Evolutionary conservation across 2,329 filamentous ascomycete genomes (phyloP), one percentile per base, ranked within the genome.

Genomic region (Trichoderma sp.): DNA sequence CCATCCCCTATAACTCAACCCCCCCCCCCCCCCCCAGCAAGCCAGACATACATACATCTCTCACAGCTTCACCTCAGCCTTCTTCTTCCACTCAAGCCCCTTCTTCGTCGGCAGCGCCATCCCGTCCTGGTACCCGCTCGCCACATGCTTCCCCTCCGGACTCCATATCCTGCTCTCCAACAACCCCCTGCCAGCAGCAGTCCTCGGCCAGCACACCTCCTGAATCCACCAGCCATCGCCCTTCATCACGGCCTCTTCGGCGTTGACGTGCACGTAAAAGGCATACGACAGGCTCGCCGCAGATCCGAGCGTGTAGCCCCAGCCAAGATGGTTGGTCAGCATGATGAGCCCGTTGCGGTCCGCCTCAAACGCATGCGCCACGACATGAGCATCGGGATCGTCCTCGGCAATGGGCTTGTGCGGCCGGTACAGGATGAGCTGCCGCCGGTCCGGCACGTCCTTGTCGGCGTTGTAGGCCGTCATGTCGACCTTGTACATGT

Each of bases 401-500:
- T 80, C 76, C 3, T 68, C 70, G 0, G 81, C 77, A 2, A 86
- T 75, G 0, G 83, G 83, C 59, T 78, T 77, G 1, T 83, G 76
- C 2, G 85, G 79, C 0, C 84, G 82, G 70, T 87, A 87, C 6
- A 85, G 71, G 1, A 86, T 71, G 8, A 87, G 76, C 72, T 87
- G 83, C 21, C 83, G 79, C 6, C 81, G 77, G 43, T 85, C 84
- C 4, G 82, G 76, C 8, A 84, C 69, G 0, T 81, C 76, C 58
- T 78, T 81, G 0, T 71, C 78, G 10, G 75, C 73, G 72, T 87
- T 87, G 70, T 79, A 84, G 0, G 67, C 75, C 0, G 70, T 71
- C 81, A 87, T 83, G 72, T 87, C 84, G 8, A 87, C 85, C 75
- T 86, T 86, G 73, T 81, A 81, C 83, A 87, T 85, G 59, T 86